Percentiles rank a stretch among this genome's conserved stretches.
These are phyloP conservation scores for Tarenaya hassleriana DNA, from an alignment of 345 rosid genomes.

Conservation along the genomic window DNA sequence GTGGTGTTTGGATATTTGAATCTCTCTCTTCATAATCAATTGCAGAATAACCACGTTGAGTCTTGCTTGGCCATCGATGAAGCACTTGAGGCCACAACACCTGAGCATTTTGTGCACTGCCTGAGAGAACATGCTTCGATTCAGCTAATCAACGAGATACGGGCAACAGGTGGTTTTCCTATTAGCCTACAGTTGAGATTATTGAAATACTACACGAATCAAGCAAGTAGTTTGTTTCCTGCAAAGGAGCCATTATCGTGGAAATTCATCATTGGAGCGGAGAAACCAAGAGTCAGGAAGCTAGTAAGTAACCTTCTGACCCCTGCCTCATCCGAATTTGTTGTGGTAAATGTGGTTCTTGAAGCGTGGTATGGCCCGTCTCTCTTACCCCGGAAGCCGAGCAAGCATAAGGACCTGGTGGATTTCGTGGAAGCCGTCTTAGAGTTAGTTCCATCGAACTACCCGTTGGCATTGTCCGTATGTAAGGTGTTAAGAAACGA, in stretches of 20 bases:
- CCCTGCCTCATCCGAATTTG: conserved; percentile 47
- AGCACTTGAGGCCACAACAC: conserved; percentile 56
- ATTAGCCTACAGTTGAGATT: conserved; percentile 39
- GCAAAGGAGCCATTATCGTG: conserved; percentile 52
- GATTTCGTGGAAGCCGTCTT: conserved; percentile 75
- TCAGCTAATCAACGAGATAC: conserved; percentile 34
- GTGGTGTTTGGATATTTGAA: conserved; percentile 67
- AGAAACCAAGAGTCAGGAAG: conserved; percentile 54
- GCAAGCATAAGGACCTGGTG: conserved; percentile 53
- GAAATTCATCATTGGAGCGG: conserved; percentile 45
- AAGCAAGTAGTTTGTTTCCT: conserved; percentile 37
- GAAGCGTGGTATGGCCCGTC: conserved; percentile 73
- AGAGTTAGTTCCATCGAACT: conserved; percentile 62
- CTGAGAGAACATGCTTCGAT: conserved; percentile 67
- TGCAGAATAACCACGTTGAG: conserved; percentile 46
- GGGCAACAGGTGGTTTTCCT: conserved; percentile 30
- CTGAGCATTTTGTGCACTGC: conserved; percentile 43
- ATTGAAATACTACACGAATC: conserved; percentile 49
- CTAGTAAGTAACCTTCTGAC: conserved; percentile 47
- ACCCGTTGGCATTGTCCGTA: conserved; percentile 56
- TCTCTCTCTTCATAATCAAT: conserved; percentile 52
- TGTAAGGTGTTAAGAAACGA: conserved; percentile 41
- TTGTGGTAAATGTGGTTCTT: conserved; percentile 55
- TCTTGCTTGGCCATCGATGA: conserved; percentile 48
- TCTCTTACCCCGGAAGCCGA: conserved; percentile 51